Conservation (phyloP, 257 asterid genomes). For the Penstemon eatonii region DNA sequence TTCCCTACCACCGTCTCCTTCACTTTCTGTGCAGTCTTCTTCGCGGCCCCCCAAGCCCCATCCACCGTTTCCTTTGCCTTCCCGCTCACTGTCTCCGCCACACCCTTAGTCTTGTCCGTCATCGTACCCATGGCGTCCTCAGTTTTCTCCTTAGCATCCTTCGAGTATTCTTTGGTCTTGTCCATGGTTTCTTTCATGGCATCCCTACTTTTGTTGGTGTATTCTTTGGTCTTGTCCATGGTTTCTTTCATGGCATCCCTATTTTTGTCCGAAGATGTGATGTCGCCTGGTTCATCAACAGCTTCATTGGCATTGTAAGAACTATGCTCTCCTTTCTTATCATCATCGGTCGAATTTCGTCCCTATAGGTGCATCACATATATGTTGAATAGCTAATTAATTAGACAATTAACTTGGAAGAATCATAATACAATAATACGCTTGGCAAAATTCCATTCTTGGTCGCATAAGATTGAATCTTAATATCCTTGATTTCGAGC, state of each 20-base stretch:
- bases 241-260: too few relatives aligned
- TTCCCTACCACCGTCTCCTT: slow-evolving; percentile 60
- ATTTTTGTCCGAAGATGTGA: too few relatives aligned
- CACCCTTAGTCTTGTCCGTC: slow-evolving; percentile 34
- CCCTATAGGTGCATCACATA: too few relatives aligned
- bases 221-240: too few relatives aligned
- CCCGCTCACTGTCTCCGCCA: too few relatives aligned
- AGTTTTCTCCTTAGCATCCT: slow-evolving; percentile 45
- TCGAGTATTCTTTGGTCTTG: slow-evolving; percentile 30
- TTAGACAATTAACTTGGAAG: too few relatives aligned
- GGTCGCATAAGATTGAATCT: too few relatives aligned
- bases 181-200: slow-evolving; percentile 30
- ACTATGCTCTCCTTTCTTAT: slow-evolving; percentile 31
- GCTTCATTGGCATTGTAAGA: slow-evolving; percentile 32
- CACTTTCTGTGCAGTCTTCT: slow-evolving; percentile 23
- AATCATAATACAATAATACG: too few relatives aligned
- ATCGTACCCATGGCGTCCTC: slow-evolving; percentile 25
- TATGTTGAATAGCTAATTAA: too few relatives aligned
- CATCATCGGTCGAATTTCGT: slow-evolving; percentile 13
- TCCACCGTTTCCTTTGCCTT: slow-evolving; percentile 34
- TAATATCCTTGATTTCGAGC: too few relatives aligned
- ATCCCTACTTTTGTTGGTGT: too few relatives aligned
- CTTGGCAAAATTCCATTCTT: too few relatives aligned
- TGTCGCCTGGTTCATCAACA: slow-evolving; percentile 8
- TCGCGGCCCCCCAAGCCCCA: slow-evolving; percentile 48